A percentile compares a stretch with the other conserved stretches of the same genome.
Conservation (phyloP, 1,284 basidiomycete species). For the Cryptococcus deneoformans region DNA sequence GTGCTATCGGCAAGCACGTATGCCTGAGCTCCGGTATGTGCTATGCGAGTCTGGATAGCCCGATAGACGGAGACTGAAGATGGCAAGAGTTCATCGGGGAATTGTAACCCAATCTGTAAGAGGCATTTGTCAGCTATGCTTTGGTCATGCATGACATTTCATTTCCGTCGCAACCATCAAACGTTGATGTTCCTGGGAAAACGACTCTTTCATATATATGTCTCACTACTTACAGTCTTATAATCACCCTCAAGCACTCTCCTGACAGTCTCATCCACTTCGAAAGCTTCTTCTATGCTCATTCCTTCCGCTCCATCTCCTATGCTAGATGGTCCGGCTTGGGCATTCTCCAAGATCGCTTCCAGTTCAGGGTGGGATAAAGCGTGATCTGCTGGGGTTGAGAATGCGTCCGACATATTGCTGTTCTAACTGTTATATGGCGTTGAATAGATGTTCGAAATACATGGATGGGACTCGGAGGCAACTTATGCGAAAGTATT, state of each 20-base stretch:
- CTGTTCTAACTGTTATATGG: neutral
- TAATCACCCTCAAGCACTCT: slow-evolving; percentile 48
- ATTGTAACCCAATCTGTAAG: slow-evolving; percentile 81
- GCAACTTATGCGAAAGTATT: too few species aligned
- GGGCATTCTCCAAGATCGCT: slow-evolving; percentile 3
- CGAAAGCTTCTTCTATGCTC: slow-evolving; percentile 47
- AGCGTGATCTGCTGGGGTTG: slow-evolving; percentile 45
- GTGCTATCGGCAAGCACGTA: slow-evolving; percentile 96
- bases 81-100: slow-evolving; percentile 88
- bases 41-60: slow-evolving; percentile 61
- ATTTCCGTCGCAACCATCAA: neutral
- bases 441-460: too few species aligned
- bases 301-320: slow-evolving; percentile 31
- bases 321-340: slow-evolving; percentile 30
- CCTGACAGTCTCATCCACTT: slow-evolving; percentile 45
- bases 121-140: slow-evolving; percentile 1
- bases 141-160: too few species aligned
- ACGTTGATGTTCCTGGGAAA: neutral
- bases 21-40: slow-evolving; percentile 53
- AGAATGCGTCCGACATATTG: slow-evolving; percentile 44
- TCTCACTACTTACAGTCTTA: slow-evolving; percentile 40
- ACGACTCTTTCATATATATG: neutral
- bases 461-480: too few species aligned
- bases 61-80: slow-evolving; percentile 86
- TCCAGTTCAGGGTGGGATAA: slow-evolving; percentile 37